Evolutionary conservation across 495 filamentous ascomycete genomes (phyloP).

Genomic region (Aeminium ludgeri): DNA sequence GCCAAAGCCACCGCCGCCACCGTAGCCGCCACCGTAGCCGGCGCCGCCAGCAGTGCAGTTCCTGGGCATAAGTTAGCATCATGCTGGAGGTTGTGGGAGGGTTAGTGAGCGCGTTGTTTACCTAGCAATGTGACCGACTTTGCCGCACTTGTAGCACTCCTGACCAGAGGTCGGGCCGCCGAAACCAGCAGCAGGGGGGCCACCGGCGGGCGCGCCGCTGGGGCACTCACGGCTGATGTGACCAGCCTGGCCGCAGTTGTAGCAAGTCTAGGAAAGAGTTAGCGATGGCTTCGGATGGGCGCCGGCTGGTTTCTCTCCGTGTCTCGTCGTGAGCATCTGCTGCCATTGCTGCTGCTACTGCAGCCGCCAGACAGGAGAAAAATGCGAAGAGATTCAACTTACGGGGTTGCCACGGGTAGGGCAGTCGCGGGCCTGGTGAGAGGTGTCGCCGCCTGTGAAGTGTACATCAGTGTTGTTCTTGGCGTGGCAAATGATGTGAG

Average conservation of each 20-base stretch:
- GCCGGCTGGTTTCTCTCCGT: too few species aligned
- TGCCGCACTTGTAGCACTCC: slow-evolving; percentile 98
- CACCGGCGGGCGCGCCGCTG: slow-evolving; percentile 34
- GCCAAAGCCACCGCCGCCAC: slow-evolving; percentile 32
- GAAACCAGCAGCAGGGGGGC: slow-evolving; percentile 28
- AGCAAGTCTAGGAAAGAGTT: slow-evolving; percentile 44
- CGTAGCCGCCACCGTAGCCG: slow-evolving; percentile 23
- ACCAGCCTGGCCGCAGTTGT: slow-evolving; percentile 71
- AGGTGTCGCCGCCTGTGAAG: slow-evolving; percentile 49
- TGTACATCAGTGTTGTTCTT: neutral
- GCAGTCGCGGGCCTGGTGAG: slow-evolving; percentile 83
- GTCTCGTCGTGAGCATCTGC: too few species aligned
- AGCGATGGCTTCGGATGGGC: neutral
- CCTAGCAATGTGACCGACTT: slow-evolving; percentile 92
- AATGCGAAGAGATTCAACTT: neutral
- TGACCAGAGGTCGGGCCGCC: slow-evolving; percentile 31
- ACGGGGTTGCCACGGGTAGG: slow-evolving; percentile 72
- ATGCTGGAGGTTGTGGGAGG: too few species aligned
- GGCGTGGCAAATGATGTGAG: neutral
- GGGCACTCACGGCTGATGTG: slow-evolving; percentile 91
- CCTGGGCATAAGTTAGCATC: too few species aligned
- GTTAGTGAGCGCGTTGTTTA: too few species aligned
- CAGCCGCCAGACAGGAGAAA: too few species aligned
- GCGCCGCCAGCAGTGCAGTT: slow-evolving; percentile 27
- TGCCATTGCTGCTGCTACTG: too few species aligned